phyloP scores from a whole-genome alignment of 2,329 filamentous ascomycete species.

The Geosmithia morbida region DNA sequence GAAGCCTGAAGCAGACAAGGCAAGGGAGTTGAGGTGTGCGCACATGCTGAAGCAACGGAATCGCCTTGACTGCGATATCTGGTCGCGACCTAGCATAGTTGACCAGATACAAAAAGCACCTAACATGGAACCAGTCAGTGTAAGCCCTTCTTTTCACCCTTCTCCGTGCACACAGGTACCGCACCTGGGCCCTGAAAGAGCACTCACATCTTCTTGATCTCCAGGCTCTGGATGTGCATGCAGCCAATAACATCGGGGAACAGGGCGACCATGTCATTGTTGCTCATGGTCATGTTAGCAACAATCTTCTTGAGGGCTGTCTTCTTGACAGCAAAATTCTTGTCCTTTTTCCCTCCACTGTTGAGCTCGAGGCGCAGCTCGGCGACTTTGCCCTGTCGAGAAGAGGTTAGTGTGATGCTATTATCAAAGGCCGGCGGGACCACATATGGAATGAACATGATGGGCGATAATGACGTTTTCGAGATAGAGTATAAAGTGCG shows the following conservation, averaged over 20 bases:
- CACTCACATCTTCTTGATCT: constrained; percentile 97
- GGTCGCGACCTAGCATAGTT: constrained; percentile 94
- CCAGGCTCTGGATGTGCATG: constrained; percentile 87
- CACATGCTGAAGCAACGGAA: constrained; percentile 74
- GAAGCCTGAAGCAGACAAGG: not conserved
- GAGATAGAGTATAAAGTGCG: not conserved
- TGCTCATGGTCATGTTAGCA: constrained; percentile 99
- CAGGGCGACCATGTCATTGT: constrained; percentile 97
- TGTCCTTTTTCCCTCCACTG: constrained; percentile 93
- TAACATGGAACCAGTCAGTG: constrained; percentile 19
- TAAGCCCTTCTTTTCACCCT: constrained; percentile 4
- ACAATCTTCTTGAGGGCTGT: constrained; percentile 99
- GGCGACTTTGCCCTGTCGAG: constrained; percentile 88
- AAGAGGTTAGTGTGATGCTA: constrained; percentile 37
- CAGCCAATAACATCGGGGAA: constrained; percentile 92
- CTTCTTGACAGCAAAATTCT: constrained; percentile 90
- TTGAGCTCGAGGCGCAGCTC: constrained; percentile 92
- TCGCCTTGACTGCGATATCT: constrained; percentile 83
- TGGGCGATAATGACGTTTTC: not conserved
- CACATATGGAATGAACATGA: constrained; percentile 40
- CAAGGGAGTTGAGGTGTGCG: constrained; percentile 9
- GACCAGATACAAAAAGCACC: constrained; percentile 95
- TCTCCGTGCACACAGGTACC: not conserved
- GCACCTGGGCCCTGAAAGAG: not conserved
- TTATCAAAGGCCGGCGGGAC: constrained; percentile 22